These are phyloP conservation scores for Cyclotella baltica DNA, from an alignment of 108 stramenopile species.

Conservation along the genomic window DNA sequence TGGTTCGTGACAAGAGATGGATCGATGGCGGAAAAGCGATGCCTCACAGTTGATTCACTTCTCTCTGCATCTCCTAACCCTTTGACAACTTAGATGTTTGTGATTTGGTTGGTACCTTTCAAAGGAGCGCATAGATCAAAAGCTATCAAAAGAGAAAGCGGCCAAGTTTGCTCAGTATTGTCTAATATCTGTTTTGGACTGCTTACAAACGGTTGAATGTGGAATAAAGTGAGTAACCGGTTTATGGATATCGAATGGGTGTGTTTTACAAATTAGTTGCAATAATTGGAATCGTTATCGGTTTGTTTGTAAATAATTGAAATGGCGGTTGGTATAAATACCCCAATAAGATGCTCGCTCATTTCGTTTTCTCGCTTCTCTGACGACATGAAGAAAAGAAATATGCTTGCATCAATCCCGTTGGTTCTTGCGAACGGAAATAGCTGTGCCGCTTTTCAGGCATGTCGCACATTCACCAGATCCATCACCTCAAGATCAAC, in stretches of 20 bases:
- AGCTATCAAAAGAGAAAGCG: too few relatives aligned
- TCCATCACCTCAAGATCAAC: neutral
- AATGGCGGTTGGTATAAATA: neutral
- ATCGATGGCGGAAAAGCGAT: neutral
- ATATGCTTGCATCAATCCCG: neutral
- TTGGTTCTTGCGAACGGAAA: neutral
- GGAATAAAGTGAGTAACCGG: neutral
- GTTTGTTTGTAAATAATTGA: neutral
- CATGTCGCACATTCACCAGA: neutral
- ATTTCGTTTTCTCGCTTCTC: neutral
- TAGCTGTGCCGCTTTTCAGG: neutral
- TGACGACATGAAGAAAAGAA: neutral
- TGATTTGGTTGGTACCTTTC: too few relatives aligned
- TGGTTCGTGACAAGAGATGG: neutral
- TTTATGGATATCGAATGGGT: too few relatives aligned
- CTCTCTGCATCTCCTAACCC: neutral
- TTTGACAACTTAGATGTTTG: too few relatives aligned
- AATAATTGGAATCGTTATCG: neutral
- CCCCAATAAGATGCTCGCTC: neutral
- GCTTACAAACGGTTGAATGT: neutral
- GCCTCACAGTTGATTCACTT: neutral
- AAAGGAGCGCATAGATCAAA: too few relatives aligned
- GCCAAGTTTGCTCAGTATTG: neutral
- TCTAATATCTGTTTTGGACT: too few relatives aligned
- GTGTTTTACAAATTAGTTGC: too few relatives aligned